These are phyloP conservation scores for Tricladium varicosporioides DNA, from an alignment of 2,329 filamentous ascomycete genomes.

Conservation along the genomic window DNA sequence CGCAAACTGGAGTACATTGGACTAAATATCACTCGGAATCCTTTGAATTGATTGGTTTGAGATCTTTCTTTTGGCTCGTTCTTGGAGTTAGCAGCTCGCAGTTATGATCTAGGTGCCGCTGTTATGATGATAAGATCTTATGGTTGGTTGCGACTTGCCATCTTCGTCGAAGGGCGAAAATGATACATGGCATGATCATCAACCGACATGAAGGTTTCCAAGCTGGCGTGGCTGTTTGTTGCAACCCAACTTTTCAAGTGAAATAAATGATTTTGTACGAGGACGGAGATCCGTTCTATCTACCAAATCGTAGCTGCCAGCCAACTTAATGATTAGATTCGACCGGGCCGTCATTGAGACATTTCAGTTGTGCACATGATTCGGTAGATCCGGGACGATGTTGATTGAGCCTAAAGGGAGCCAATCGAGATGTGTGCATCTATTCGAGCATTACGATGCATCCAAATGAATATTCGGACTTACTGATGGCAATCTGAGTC, in stretches of 20 bases:
- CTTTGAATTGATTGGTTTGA: background rate
- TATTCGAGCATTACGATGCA: conserved; percentile 11
- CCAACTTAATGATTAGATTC: background rate
- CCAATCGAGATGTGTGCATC: conserved; percentile 1
- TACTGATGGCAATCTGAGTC: conserved; percentile 15
- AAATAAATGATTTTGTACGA: background rate
- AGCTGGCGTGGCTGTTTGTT: too few relatives aligned
- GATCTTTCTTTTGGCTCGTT: too few relatives aligned
- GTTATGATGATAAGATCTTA: background rate
- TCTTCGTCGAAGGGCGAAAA: too few relatives aligned
- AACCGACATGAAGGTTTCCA: background rate
- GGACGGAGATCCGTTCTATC: background rate
- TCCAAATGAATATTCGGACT: conserved; percentile 14
- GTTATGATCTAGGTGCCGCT: background rate
- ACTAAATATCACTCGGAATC: conserved; percentile 1
- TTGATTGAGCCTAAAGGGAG: conserved; percentile 19
- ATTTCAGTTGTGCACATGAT: conserved; percentile 16
- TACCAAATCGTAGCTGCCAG: background rate
- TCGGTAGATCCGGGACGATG: conserved; percentile 17
- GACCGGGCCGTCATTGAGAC: background rate
- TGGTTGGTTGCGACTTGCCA: too few relatives aligned
- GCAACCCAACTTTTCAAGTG: background rate
- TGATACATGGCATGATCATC: background rate
- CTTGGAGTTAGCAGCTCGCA: background rate
- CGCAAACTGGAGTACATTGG: conserved; percentile 5